phyloP scores from a whole-genome alignment of 768 basidiomycete genomes.

The Lactarius sp. region DNA sequence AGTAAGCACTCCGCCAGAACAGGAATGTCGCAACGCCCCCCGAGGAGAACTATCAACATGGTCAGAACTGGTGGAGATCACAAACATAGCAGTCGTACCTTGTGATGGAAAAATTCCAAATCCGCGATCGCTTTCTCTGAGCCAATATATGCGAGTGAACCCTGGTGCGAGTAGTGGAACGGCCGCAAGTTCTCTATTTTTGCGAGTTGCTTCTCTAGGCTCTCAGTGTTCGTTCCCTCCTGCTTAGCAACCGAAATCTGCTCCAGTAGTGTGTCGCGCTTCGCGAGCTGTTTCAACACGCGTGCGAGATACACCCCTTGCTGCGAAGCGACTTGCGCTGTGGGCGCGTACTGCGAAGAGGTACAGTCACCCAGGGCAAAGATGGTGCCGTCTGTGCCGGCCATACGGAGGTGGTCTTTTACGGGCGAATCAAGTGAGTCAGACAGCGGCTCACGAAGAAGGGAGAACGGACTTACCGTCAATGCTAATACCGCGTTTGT shows the following conservation, averaged over 20 bases:
- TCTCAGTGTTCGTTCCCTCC: conserved; percentile 50
- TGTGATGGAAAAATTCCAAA: conserved; percentile 88
- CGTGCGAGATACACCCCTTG: conserved; percentile 91
- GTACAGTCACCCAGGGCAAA: conserved; percentile 96
- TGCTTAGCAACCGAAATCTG: conserved; percentile 36
- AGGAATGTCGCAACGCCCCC: conserved; percentile 87
- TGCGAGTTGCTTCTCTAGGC: conserved; percentile 57
- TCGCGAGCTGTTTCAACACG: conserved; percentile 69
- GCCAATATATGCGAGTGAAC: conserved; percentile 89
- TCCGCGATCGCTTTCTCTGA: conserved; percentile 98
- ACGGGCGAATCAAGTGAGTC: not conserved
- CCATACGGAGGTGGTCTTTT: conserved; percentile 72
- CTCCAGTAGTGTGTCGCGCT: conserved; percentile 57
- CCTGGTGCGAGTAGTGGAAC: conserved; percentile 97
- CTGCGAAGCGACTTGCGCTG: conserved; percentile 94
- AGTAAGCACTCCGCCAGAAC: conserved; percentile 90
- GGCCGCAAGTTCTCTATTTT: conserved; percentile 70
- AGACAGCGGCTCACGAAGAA: not conserved
- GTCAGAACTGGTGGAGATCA: conserved; percentile 6
- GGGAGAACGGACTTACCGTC: conserved; percentile 60
- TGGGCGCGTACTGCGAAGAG: conserved; percentile 89
- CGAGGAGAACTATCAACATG: conserved; percentile 58
- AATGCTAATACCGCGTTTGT: conserved; percentile 81
- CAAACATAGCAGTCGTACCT: conserved; percentile 43
- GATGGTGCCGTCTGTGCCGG: conserved; percentile 69